Conservation (phyloP, 2,329 filamentous ascomycete species). For the Celoporthe dispersa region DNA sequence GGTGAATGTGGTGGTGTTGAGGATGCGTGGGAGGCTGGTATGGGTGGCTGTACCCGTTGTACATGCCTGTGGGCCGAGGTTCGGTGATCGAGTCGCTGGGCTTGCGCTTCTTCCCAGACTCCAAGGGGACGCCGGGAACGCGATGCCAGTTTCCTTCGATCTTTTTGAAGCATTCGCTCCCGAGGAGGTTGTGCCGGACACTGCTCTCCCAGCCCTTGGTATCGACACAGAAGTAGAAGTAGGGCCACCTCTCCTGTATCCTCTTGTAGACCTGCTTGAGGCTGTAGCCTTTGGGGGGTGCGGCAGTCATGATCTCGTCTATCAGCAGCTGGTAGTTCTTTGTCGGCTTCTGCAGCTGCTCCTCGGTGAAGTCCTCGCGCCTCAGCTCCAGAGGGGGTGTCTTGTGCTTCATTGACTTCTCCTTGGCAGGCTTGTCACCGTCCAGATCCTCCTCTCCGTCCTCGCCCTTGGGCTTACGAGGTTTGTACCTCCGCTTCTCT, state of each 20-base stretch:
- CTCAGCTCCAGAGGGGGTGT: constrained; percentile 63
- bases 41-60: constrained; percentile 32
- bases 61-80: constrained; percentile 34
- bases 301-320: constrained; percentile 61
- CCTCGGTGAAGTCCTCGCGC: constrained; percentile 59
- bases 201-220: constrained; percentile 70
- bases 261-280: constrained; percentile 68
- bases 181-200: constrained; percentile 66
- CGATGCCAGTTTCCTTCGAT: constrained; percentile 63
- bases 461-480: constrained; percentile 51
- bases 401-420: constrained; percentile 66
- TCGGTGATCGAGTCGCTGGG: constrained; percentile 47
- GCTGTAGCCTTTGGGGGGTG: constrained; percentile 57
- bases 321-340: constrained; percentile 67
- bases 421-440: constrained; percentile 57
- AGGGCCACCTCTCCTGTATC: constrained; percentile 62
- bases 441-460: constrained; percentile 60
- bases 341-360: constrained; percentile 63
- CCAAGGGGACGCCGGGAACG: constrained; percentile 61
- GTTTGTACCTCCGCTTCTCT: constrained; percentile 70
- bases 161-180: constrained; percentile 65
- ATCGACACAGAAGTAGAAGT: constrained; percentile 63
- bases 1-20: constrained; percentile 33
- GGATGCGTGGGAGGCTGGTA: constrained; percentile 32
- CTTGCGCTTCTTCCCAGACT: constrained; percentile 65